Conservation (phyloP, 129 eudicot genomes). For the Tagetes patula region DNA sequence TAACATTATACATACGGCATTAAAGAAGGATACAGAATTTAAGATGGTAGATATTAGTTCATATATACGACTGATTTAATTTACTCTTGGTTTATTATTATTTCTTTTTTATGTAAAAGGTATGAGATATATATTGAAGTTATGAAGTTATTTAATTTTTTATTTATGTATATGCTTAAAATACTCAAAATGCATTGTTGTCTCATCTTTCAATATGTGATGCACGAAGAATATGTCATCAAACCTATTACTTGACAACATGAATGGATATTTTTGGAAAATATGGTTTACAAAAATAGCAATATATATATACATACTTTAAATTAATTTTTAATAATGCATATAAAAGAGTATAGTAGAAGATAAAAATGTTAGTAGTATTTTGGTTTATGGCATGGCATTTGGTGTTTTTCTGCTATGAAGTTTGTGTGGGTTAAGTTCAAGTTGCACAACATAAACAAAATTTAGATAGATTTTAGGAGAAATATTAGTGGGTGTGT, state of each 20-base stretch:
- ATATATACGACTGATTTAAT: neutral
- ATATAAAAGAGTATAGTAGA: neutral
- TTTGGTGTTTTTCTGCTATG: too few species aligned
- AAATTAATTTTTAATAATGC: neutral
- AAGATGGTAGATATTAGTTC: neutral
- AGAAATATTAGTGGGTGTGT: too few species aligned
- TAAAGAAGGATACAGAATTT: neutral
- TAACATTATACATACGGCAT: too few species aligned
- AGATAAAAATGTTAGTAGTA: neutral
- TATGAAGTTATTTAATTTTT: neutral
- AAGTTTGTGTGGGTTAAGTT: too few species aligned
- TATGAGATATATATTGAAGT: neutral
- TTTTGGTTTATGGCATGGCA: too few species aligned
- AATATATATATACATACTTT: neutral
- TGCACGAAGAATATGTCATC: neutral
- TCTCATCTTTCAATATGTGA: slow-evolving; percentile 1
- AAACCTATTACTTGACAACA: slow-evolving; percentile 3
- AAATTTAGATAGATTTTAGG: too few species aligned
- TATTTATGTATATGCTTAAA: neutral
- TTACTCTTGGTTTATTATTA: neutral
- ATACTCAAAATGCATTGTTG: neutral
- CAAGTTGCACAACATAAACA: too few species aligned
- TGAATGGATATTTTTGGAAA: neutral
- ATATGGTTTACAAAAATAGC: neutral
- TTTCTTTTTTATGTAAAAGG: neutral